phyloP scores from a whole-genome alignment of 2,329 filamentous ascomycete genomes.

The Pseudogymnoascus sp. region DNA sequence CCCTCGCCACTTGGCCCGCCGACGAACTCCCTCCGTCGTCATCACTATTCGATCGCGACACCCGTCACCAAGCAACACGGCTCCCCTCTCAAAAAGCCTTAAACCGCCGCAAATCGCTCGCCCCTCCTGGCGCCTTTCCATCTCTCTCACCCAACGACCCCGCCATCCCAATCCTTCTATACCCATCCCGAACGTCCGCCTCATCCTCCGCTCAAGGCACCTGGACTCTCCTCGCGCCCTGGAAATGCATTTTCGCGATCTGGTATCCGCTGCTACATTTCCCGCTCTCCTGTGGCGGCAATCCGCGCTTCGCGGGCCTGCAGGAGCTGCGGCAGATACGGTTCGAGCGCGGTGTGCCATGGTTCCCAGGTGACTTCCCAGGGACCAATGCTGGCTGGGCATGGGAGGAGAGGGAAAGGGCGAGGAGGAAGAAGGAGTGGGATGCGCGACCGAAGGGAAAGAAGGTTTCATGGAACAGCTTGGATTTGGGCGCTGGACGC shows the following conservation, averaged over 20 bases:
- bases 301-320: slow-evolving; percentile 75
- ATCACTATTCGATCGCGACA: slow-evolving; percentile 61
- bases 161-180: slow-evolving; percentile 67
- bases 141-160: slow-evolving; percentile 56
- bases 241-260: slow-evolving; percentile 77
- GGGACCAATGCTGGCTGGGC: slow-evolving; percentile 70
- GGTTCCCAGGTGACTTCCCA: slow-evolving; percentile 81
- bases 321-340: slow-evolving; percentile 71
- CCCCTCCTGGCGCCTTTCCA: slow-evolving; percentile 56
- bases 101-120: slow-evolving; percentile 64
- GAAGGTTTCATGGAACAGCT: slow-evolving; percentile 63
- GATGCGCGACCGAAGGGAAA: slow-evolving; percentile 74
- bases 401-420: slow-evolving; percentile 67
- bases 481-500: slow-evolving; percentile 65
- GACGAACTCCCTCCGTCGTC: slow-evolving; percentile 44
- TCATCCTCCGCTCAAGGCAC: slow-evolving; percentile 52
- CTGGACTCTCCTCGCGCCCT: slow-evolving; percentile 82
- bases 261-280: slow-evolving; percentile 85
- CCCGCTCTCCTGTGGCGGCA: slow-evolving; percentile 70
- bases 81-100: slow-evolving; percentile 72
- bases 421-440: slow-evolving; percentile 58
- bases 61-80: slow-evolving; percentile 56
- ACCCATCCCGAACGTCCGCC: slow-evolving; percentile 48
- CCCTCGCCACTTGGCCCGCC: slow-evolving; percentile 60
- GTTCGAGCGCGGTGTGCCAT: slow-evolving; percentile 71